These are phyloP conservation scores for Verticillium alfalfae DNA, from an alignment of 2,329 filamentous ascomycete genomes.

Conservation along the genomic window DNA sequence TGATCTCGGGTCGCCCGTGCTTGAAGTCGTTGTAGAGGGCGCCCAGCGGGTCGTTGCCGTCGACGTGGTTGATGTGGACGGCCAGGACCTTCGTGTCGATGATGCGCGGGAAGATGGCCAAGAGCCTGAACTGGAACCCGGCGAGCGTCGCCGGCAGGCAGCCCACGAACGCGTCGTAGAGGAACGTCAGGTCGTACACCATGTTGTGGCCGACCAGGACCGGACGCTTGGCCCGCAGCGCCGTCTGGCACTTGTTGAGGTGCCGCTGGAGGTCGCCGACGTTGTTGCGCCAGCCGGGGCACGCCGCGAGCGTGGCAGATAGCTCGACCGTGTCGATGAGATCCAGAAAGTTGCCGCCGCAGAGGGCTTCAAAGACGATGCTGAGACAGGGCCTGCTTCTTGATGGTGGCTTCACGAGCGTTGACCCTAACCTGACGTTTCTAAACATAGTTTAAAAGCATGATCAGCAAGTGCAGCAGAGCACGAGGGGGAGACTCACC, in stretches of 20 bases:
- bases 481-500: background rate
- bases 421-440: background rate
- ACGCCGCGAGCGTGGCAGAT: background rate
- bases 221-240: constrained; percentile 20
- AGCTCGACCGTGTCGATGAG: constrained; percentile 2
- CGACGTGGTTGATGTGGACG: constrained; percentile 22
- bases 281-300: background rate
- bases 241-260: constrained; percentile 16
- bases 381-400: background rate
- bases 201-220: constrained; percentile 60
- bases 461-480: background rate
- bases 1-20: constrained; percentile 1
- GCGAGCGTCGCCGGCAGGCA: constrained; percentile 45
- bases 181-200: constrained; percentile 58
- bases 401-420: background rate
- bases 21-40: constrained; percentile 1
- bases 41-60: constrained; percentile 7
- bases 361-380: constrained; percentile 21
- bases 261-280: constrained; percentile 2
- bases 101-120: constrained; percentile 40
- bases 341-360: constrained; percentile 19
- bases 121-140: constrained; percentile 45
- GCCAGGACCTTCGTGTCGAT: constrained; percentile 59
- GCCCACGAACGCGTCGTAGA: constrained; percentile 59
- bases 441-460: background rate